Evolutionary conservation across 495 filamentous ascomycete genomes (phyloP), one percentile per base, ranked within the genome.

Genomic region (Xeromyces bisporus): DNA sequence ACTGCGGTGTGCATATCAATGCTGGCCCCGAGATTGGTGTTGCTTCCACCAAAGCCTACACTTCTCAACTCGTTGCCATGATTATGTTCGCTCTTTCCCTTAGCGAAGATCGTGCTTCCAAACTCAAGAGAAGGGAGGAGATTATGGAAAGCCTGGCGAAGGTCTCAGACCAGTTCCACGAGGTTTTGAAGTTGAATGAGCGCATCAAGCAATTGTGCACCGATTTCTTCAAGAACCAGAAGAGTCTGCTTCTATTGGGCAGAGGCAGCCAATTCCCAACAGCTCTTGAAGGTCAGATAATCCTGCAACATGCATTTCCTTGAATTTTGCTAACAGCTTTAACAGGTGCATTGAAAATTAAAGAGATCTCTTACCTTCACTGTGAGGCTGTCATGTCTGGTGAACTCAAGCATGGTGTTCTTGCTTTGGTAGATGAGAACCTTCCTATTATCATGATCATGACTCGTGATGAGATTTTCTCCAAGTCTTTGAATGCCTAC

Each of bases 311-410:
- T 29, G 30, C 20, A 28, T 12, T 28, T 6, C 18, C 6, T n/a
- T n/a, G n/a, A 3, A 29, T 7, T 15, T 2, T 14, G 18, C 47
- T 54, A 29, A 50, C 13, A 25, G 7, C 3, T 29, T 7, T 36
- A 28, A 30, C 32, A 74, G 70, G 71, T 51, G 89, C 89, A 28
- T 67, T 97, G 21, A 97, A 97, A 66, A 97, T 97, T 51, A 97
- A 97, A 71, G 89, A 97, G 62, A 97, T 97, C 42, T 96, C 89
- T 27, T 97, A 97, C 55, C 78, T 97, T 30, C 89, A 97, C 55
- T 97, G 89, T 55, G 89, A 97, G 64, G 89, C 89, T 47, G 89
- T 97, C 56, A 97, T 97, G 89, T 96, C 89, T 36, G 89, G 89
- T 51, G 89, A 97, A 60, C 61, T 97, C 40, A 97, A 97, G 66